Evolutionary conservation across 768 basidiomycete genomes (phyloP), one percentile per base, ranked within the genome.

Genomic region (Rhizopogon salebrosus): DNA sequence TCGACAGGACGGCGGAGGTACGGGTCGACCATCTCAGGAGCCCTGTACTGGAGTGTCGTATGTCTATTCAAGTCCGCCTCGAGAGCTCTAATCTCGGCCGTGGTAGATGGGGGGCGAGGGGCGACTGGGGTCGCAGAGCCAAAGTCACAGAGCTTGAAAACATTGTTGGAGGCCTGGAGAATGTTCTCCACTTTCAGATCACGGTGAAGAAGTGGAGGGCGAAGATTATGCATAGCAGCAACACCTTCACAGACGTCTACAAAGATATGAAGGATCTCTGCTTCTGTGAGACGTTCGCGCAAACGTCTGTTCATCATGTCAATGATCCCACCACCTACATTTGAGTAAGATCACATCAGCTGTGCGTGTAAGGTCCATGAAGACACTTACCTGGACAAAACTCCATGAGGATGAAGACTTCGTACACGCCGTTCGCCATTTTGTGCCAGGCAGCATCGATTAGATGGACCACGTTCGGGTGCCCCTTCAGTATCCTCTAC

Each of bases 151-250:
- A 99, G 78, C 68, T 99, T 99, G 79, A 85, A 99, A 0, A 84
- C 84, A 1, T 89, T 85, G 1, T 82, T 69, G 3, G 87, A 85
- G 6, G 92, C 84, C 64, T 95, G 91, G 1, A 99, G 82, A 60
- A 99, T 98, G 69, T 99, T 99, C 69, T 99, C 97, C 31, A 99
- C 95, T 72, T 99, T 99, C 65, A 99, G 82, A 72, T 99, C 97
- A 38, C 97, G 91, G 64, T 99, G 97, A 22, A 99, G 77, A 43
- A 99, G 78, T 20, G 97, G 82, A 4, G 93, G 93, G 22, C 86
- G 82, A 43, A 92, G 82, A 57, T 90, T 87, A 67, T 99, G 97
- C 97, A 99, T 98, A 55, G 83, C 88, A 4, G 92, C 95, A 20
- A 98, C 89, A 31, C 92, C 95, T 67, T 99, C 97, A 64, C 94